These are phyloP conservation scores for Phialophora chinensis DNA, from an alignment of 2,329 filamentous ascomycete genomes.

Conservation along the genomic window DNA sequence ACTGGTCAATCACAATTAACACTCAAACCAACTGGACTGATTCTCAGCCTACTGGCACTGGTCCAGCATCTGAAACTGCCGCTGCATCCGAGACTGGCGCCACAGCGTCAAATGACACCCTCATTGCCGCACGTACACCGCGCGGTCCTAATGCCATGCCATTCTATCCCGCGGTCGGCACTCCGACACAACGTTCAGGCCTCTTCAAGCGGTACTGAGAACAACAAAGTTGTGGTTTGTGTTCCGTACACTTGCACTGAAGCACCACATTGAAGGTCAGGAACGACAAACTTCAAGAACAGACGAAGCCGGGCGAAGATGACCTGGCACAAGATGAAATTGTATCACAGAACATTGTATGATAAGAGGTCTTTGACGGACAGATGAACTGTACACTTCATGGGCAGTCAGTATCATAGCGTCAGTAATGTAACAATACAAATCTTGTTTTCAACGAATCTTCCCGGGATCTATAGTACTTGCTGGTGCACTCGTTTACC, in stretches of 20 bases:
- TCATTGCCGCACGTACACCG: conserved; percentile 18
- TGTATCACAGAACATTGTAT: conserved; percentile 30
- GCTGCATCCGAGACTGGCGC: conserved; percentile 13
- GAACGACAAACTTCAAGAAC: conserved; percentile 3
- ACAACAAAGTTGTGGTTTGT: background rate
- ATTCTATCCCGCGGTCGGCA: conserved; percentile 25
- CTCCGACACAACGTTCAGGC: conserved; percentile 13
- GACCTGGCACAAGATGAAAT: conserved; percentile 8
- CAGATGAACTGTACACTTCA: conserved; percentile 23
- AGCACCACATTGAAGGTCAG: background rate
- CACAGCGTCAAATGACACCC: conserved; percentile 13
- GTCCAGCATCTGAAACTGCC: conserved; percentile 14
- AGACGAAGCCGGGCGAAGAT: conserved; percentile 12
- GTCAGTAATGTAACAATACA: conserved; percentile 17
- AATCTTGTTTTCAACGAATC: conserved; percentile 6
- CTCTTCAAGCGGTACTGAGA: conserved; percentile 32
- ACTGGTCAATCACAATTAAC: conserved; percentile 15
- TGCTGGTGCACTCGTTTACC: background rate
- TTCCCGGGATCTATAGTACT: background rate
- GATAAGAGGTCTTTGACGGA: conserved; percentile 25
- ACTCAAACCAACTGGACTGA: conserved; percentile 21
- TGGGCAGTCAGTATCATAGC: conserved; percentile 25
- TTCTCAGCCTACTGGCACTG: conserved; percentile 18
- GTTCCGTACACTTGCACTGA: background rate
- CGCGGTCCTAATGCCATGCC: conserved; percentile 22